Evolutionary conservation across 148 eudicot species (phyloP), one percentile per base, ranked within the genome.

Genomic region (Amaranthus cruentus): DNA sequence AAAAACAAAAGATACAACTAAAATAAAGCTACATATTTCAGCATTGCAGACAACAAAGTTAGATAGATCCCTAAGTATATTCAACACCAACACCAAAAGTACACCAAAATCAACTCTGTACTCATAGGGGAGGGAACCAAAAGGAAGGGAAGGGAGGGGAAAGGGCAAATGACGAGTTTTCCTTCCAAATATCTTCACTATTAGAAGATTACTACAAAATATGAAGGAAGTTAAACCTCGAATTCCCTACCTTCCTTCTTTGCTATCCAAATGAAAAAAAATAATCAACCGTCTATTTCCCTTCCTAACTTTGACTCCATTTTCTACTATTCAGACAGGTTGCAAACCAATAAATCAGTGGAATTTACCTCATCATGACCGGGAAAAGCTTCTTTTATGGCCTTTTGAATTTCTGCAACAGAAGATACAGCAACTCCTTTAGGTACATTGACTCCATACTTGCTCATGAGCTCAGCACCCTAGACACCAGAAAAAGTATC

Each of bases 381-480:
- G 3, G 93, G 88, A 78, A 95, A 95, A 3, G 80, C 84, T 3
- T 85, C 87, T 70, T 80, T 76, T 64, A 95, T 76, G 9, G 88
- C 88, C 76, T 91, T 90, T 64, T 63, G 84, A 70, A 91, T 80
- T 81, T 91, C 96, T 52, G 86, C 86, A 11, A 88, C 42, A 3
- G 97, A 88, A 73, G 90, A 82, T 73, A 81, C 81, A 11, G 98
- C 98, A 12, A 86, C 86, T 75, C 98, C 97, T 78, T 82, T 91
- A 0, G 98, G 98, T 55, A 95, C 97, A 83, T 95, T 95, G 64
- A 91, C 77, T 18, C 98, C 98, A 66, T 83, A 79, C 69, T 91
- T 95, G 77, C 89, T 69, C 97, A 95, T 95, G 78, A 95, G 79
- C 75, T 95, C 98, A 72, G 98, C 97, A 52, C 98, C 97, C 98